Percentiles rank a stretch among this genome's conserved stretches.
Evolutionary conservation across 2,329 filamentous ascomycete genomes (phyloP).

Genomic region (Sporothrix phasma): DNA sequence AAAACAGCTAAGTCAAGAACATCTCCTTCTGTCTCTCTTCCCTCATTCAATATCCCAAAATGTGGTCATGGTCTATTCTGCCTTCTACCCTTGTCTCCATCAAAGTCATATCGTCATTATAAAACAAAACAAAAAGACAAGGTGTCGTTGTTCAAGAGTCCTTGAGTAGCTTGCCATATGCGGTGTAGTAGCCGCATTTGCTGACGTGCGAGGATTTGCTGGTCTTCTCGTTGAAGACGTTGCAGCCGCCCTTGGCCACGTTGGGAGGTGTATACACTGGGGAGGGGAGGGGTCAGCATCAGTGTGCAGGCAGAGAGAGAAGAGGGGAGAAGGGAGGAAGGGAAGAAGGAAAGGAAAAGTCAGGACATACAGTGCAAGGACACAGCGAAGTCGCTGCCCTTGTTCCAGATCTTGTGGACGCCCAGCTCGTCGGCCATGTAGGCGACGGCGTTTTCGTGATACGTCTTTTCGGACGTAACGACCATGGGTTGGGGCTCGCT

Average conservation of each 20-base stretch:
- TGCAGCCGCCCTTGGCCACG: constrained; percentile 70
- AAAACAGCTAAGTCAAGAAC: background rate
- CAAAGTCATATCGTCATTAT: constrained; percentile 8
- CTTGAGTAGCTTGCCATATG: constrained; percentile 40
- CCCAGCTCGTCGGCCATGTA: constrained; percentile 91
- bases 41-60: background rate
- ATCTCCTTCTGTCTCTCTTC: background rate
- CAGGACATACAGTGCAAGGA: constrained; percentile 63
- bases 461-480: constrained; percentile 56
- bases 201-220: constrained; percentile 62
- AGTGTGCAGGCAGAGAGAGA: no score
- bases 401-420: constrained; percentile 73
- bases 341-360: background rate
- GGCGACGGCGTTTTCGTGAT: constrained; percentile 63
- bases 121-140: background rate
- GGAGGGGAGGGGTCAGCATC: constrained; percentile 9
- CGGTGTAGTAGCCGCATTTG: constrained; percentile 64
- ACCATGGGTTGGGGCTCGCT: constrained; percentile 39
- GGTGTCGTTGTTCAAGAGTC: background rate
- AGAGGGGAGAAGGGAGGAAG: background rate
- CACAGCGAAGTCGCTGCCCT: constrained; percentile 64
- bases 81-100: background rate
- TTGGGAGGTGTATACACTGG: constrained; percentile 79
- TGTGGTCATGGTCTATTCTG: background rate
- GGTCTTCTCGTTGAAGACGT: constrained; percentile 69